phyloP scores from a whole-genome alignment of 495 filamentous ascomycete genomes.

The Hyaloscypha bicolor region DNA sequence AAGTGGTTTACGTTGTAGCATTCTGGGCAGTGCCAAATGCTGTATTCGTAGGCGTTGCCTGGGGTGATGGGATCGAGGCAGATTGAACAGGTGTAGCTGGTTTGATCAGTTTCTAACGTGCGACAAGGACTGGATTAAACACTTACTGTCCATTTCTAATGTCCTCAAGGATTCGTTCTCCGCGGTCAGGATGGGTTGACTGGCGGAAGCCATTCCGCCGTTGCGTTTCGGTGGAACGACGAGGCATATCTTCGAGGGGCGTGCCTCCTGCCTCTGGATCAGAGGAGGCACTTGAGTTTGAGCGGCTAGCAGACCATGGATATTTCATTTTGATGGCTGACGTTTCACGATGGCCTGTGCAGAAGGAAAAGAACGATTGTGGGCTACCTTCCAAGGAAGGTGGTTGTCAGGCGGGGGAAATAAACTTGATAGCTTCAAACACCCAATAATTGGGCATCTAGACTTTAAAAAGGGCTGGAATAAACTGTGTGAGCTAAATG shows the following conservation, averaged over 20 bases:
- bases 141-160: conserved; percentile 23
- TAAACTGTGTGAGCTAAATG: too few relatives aligned
- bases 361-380: neutral
- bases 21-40: conserved; percentile 16
- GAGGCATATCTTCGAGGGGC: conserved; percentile 1
- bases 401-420: too few relatives aligned
- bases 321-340: neutral
- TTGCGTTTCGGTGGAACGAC: conserved; percentile 10
- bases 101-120: neutral
- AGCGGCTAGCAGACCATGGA: neutral
- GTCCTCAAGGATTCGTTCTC: conserved; percentile 14
- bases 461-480: too few relatives aligned
- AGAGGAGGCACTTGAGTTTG: neutral
- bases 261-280: neutral
- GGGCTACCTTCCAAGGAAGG: neutral
- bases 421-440: too few relatives aligned
- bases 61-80: conserved; percentile 8
- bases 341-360: neutral
- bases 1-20: conserved; percentile 20
- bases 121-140: neutral
- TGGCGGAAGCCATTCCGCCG: conserved; percentile 10
- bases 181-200: conserved; percentile 8
- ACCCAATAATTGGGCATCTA: too few relatives aligned
- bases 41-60: conserved; percentile 9
- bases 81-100: conserved; percentile 19